Evolutionary conservation across 352 stramenopile species (phyloP), one percentile per base, ranked within the genome.

Genomic region (Saprolegnia parasitica): DNA sequence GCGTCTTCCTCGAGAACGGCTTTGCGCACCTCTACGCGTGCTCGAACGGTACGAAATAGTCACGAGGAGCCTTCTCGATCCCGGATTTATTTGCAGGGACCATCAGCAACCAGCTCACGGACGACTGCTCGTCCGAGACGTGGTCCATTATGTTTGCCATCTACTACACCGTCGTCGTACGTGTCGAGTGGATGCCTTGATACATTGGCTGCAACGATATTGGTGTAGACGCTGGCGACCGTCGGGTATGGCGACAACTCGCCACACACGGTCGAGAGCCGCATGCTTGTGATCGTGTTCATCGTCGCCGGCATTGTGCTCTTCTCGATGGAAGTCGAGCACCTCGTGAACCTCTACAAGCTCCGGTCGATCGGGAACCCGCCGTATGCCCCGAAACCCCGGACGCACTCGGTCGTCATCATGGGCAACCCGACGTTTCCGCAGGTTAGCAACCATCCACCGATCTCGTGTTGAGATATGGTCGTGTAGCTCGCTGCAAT

Each of bases 81-180:
- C 9, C 20, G 52, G 20, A 8, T 23, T 21, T 6, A 32, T 63
- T 16, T 23, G 4, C 37, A 63, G 56, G 56, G 0, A 63, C 56
- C 5, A 46, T 63, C 56, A 64, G 13, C 4, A 15, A 23, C 1
- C 15, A 39, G 13, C 68, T 78, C 52, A 86, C 72, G 23, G 71
- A 76, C 1, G 57, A 77, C 4, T 92, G 84, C 63, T 73, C 74
- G 8, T 75, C 78, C 18, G 74, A 90, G 68, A 93, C 86, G 1
- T 95, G 86, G 86, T 93, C 84, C 29, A 76, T 95, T 77, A 95
- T 93, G 84, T 95, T 92, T 67, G 88, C 86, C 4, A 90, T 93
- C 65, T 95, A 95, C 70, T 95, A 93, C 66, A 95, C 85, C 47
- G 83, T 95, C 56, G 86, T 95, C 74, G 82, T 90, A 79, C 65